Evolutionary conservation across 768 basidiomycete genomes (phyloP).

Genomic region (Glaciozyma martinii): DNA sequence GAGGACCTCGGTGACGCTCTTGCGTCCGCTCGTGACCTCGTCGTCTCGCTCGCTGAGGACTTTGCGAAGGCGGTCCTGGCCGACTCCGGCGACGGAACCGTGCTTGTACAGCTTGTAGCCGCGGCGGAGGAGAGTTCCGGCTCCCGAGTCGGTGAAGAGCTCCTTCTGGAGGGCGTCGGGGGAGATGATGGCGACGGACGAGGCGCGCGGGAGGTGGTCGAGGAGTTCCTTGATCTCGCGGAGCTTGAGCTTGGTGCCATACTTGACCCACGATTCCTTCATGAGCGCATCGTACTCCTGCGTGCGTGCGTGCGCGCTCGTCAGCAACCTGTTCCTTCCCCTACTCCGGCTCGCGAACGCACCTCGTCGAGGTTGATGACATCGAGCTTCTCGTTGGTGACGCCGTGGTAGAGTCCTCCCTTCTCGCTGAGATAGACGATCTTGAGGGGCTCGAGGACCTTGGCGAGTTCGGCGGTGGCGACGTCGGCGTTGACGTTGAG

Average conservation of each 20-base stretch:
- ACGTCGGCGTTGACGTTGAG: conserved; percentile 98
- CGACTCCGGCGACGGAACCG: conserved; percentile 65
- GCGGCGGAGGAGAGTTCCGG: conserved; percentile 93
- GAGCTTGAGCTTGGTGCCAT: conserved; percentile 95
- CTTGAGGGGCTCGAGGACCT: conserved; percentile 96
- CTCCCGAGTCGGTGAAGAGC: conserved; percentile 95
- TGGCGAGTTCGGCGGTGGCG: conserved; percentile 93
- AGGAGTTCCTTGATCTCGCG: conserved; percentile 98
- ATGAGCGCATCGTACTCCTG: conserved; percentile 92
- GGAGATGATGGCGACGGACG: conserved; percentile 96
- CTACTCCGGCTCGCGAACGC: conserved; percentile 16
- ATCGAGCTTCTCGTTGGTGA: conserved; percentile 89
- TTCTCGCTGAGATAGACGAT: conserved; percentile 98
- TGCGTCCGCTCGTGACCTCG: conserved; percentile 69
- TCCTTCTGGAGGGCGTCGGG: conserved; percentile 88
- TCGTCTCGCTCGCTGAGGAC: conserved; percentile 93
- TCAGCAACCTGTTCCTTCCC: background rate
- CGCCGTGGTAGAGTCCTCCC: conserved; percentile 94
- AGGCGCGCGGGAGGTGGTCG: conserved; percentile 93
- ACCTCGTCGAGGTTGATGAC: conserved; percentile 97
- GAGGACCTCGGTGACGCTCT: conserved; percentile 80
- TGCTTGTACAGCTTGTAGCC: conserved; percentile 98
- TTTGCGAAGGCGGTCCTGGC: conserved; percentile 87
- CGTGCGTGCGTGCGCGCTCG: background rate
- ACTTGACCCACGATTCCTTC: conserved; percentile 99